phyloP scores from a whole-genome alignment of 176 grass and related monocot species.

The Musa schizocarpa region DNA sequence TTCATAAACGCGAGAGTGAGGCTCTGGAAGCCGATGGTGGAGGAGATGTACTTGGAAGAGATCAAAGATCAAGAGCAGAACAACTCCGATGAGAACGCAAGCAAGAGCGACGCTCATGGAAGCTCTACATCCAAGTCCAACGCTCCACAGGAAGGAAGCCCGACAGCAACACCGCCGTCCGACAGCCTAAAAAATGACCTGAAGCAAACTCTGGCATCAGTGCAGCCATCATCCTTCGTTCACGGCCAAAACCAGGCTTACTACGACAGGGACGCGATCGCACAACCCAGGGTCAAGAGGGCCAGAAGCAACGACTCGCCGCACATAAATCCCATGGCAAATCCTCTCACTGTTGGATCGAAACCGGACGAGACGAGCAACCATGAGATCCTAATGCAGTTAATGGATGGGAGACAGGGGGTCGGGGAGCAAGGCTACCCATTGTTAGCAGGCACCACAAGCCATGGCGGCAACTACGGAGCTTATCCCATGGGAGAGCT shows the following conservation, averaged over 20 bases:
- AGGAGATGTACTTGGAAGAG: constrained; percentile 98
- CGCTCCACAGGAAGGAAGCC: background rate
- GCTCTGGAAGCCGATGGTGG: constrained; percentile 99
- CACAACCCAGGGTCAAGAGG: constrained; percentile 49
- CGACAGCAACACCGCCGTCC: background rate
- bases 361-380: constrained; percentile 61
- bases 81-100: constrained; percentile 29
- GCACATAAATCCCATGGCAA: background rate
- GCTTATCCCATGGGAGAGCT: constrained; percentile 47
- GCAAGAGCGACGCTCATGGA: constrained; percentile 35
- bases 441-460: background rate
- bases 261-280: background rate
- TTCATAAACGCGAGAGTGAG: constrained; percentile 97
- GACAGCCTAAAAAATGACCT: background rate
- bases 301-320: constrained; percentile 35
- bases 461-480: background rate
- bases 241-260: constrained; percentile 3
- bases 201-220: background rate
- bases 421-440: constrained; percentile 13
- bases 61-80: constrained; percentile 59
- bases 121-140: constrained; percentile 20
- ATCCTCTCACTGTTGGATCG: constrained; percentile 8
- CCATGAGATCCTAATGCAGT: constrained; percentile 82
- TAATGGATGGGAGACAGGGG: constrained; percentile 65
- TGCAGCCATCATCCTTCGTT: background rate